Evolutionary conservation across 139 green algal species (phyloP).

Genomic region (Astrephomene gubernaculifera): DNA sequence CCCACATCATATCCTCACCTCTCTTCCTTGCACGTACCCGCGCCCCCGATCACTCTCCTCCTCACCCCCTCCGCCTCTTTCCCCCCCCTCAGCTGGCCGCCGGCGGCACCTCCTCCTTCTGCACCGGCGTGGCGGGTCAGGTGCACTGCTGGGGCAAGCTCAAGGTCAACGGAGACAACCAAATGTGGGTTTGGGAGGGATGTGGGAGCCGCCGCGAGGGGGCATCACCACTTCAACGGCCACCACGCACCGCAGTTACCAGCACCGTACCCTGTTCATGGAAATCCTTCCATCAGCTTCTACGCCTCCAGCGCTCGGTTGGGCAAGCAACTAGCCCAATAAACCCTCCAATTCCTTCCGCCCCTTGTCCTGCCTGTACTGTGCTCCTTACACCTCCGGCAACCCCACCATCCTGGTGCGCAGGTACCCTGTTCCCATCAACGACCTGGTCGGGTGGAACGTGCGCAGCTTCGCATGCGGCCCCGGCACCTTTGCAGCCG

Average conservation of each 20-base stretch:
- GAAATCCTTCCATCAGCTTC: too few species aligned
- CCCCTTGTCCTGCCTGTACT: background rate
- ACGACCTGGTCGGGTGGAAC: constrained; percentile 90
- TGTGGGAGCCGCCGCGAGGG: too few species aligned
- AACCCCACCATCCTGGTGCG: background rate
- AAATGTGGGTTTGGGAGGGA: constrained; percentile 94
- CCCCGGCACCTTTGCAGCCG: constrained; percentile 79
- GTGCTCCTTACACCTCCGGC: too few species aligned
- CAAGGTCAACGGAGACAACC: constrained; percentile 90
- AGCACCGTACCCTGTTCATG: too few species aligned
- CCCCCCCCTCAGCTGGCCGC: constrained; percentile 35
- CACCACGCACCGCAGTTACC: too few species aligned
- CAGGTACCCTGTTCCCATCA: constrained; percentile 88
- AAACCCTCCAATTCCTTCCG: background rate
- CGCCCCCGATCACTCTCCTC: background rate
- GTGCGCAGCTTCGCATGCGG: constrained; percentile 84
- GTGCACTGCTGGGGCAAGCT: constrained; percentile 95
- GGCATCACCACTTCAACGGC: too few species aligned
- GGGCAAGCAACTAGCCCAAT: too few species aligned
- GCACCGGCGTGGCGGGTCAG: constrained; percentile 79
- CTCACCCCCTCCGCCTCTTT: background rate
- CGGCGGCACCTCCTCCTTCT: constrained; percentile 75
- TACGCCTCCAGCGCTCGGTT: too few species aligned
- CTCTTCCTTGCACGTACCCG: background rate
- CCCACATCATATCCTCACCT: background rate